phyloP scores from a whole-genome alignment of 2,329 filamentous ascomycete species.

The Claviceps sp. region DNA sequence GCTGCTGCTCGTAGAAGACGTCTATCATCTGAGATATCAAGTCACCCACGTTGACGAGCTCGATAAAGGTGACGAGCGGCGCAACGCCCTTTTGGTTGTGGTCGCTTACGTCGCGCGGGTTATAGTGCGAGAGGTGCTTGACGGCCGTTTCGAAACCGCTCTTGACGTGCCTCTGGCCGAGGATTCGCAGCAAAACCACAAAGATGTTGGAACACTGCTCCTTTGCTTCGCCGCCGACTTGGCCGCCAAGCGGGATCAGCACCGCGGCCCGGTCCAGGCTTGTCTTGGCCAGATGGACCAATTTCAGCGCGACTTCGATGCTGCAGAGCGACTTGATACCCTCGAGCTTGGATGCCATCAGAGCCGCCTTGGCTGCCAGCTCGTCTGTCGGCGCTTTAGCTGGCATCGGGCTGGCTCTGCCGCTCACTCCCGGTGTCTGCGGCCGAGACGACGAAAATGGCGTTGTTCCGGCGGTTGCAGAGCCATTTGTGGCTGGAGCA shows the following conservation, averaged over 20 bases:
- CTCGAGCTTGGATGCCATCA: constrained; percentile 90
- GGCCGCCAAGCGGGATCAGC: constrained; percentile 68
- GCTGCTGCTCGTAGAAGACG: constrained; percentile 94
- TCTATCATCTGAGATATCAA: constrained; percentile 98
- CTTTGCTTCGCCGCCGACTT: constrained; percentile 67
- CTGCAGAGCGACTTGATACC: constrained; percentile 92
- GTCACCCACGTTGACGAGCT: constrained; percentile 95
- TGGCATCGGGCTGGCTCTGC: constrained; percentile 28
- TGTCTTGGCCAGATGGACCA: constrained; percentile 80
- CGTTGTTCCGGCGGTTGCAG: constrained; percentile 10
- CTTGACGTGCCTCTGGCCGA: constrained; percentile 79
- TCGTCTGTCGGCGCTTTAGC: constrained; percentile 72
- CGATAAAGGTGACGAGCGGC: constrained; percentile 87
- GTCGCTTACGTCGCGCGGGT: constrained; percentile 68
- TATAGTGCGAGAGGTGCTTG: constrained; percentile 78
- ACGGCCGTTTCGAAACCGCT: constrained; percentile 91
- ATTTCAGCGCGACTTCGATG: constrained; percentile 81
- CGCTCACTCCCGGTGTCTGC: constrained; percentile 32
- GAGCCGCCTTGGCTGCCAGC: constrained; percentile 88
- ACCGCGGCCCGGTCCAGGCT: constrained; percentile 75
- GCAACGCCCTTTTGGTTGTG: constrained; percentile 64
- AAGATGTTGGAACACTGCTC: constrained; percentile 89
- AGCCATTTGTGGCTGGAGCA: constrained; percentile 13
- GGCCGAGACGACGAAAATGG: constrained; percentile 32
- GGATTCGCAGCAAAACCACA: constrained; percentile 65